phyloP scores from a whole-genome alignment of 495 filamentous ascomycete genomes.

The Tuber magnatum region DNA sequence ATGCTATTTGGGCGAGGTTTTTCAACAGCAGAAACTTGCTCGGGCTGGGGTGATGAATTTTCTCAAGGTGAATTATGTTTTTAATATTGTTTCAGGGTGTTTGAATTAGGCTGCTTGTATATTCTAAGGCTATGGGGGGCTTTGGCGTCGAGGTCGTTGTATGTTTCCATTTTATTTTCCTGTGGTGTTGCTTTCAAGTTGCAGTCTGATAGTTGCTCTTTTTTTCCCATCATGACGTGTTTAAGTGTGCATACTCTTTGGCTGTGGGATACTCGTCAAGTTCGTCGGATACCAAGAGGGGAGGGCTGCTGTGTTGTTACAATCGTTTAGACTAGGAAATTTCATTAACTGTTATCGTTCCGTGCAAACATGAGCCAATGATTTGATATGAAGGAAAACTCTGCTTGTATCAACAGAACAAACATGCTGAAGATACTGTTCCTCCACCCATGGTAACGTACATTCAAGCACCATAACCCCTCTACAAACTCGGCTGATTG shows the following conservation, averaged over 20 bases:
- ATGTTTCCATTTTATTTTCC: background rate
- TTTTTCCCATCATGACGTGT: background rate
- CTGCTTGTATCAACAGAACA: background rate
- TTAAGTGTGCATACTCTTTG: background rate
- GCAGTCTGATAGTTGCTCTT: background rate
- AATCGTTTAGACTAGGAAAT: background rate
- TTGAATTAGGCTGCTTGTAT: background rate
- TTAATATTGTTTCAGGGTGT: background rate
- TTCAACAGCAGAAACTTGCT: background rate
- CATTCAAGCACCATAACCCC: background rate
- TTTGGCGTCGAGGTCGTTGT: background rate
- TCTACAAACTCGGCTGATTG: conserved; percentile 42
- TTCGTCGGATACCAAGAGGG: background rate
- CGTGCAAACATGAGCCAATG: background rate
- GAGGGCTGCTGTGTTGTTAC: background rate
- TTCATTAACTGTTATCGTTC: background rate
- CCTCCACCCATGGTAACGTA: background rate
- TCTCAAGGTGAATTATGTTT: background rate
- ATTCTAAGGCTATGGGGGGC: background rate
- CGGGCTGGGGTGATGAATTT: background rate
- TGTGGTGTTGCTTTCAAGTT: background rate
- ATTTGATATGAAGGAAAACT: background rate
- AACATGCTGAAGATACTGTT: background rate
- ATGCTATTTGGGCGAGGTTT: background rate
- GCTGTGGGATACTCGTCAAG: background rate